Conservation (phyloP, 1,284 basidiomycete species). For the Moniliophthora roreri region DNA sequence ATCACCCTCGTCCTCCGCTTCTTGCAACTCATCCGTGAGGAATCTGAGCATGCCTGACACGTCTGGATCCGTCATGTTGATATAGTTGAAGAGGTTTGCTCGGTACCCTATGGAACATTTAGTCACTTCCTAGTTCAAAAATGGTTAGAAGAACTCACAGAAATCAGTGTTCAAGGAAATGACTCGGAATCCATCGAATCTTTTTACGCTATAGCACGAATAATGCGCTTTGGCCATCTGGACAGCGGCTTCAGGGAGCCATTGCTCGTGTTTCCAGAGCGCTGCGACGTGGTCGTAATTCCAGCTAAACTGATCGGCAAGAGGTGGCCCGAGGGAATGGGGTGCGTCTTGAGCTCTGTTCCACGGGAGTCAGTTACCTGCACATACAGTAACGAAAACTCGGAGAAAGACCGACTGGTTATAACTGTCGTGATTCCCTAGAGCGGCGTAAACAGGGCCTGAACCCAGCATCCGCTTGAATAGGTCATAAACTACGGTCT, state of each 20-base stretch:
- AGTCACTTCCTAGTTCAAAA: conserved; percentile 19
- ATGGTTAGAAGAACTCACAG: conserved; percentile 41
- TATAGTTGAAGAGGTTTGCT: conserved; percentile 75
- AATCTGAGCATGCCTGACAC: conserved; percentile 75
- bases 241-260: conserved; percentile 64
- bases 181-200: conserved; percentile 66
- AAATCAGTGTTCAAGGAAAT: conserved; percentile 80
- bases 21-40: conserved; percentile 80
- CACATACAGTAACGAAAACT: conserved; percentile 11
- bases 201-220: conserved; percentile 71
- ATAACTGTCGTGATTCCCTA: conserved; percentile 80
- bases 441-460: conserved; percentile 68
- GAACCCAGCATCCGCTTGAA: conserved; percentile 60
- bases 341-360: conserved; percentile 65
- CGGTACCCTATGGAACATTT: conserved; percentile 28
- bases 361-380: background rate
- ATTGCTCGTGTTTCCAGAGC: conserved; percentile 71
- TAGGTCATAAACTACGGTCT: conserved; percentile 67
- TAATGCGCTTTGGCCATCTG: conserved; percentile 69
- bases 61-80: conserved; percentile 73
- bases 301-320: conserved; percentile 68
- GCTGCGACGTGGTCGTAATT: conserved; percentile 72
- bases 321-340: conserved; percentile 49
- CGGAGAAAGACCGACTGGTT: conserved; percentile 44
- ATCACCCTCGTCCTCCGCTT: conserved; percentile 70